Evolutionary conservation across 208 protist species (phyloP), one percentile per base, ranked within the genome.

Genomic region (Wallacemonas sp.): DNA sequence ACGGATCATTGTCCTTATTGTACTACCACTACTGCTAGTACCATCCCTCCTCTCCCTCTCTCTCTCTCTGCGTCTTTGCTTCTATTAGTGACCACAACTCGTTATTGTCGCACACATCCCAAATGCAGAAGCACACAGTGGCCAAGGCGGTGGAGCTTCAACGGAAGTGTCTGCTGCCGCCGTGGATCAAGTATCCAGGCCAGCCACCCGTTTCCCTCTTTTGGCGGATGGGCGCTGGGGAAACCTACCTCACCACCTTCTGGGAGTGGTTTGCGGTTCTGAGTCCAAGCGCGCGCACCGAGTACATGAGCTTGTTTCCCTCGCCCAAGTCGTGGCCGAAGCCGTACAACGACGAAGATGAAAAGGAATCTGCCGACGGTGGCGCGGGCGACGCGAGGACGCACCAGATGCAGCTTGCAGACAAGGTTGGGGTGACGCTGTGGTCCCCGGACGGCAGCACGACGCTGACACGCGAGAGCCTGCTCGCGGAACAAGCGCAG

Each of bases 141-240:
- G n/a, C n/a, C n/a, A n/a, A n/a, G n/a, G n/a, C n/a, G n/a, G n/a
- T n/a, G n/a, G 52, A 58, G 26, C 52, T 58, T 16, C 52, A 17
- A 21, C 3, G 5, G 21, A 58, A 41, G 23, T 58, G 52, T 21
- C 30, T 58, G 32, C 29, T 38, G 6, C 52, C 52, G 14, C 52
- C 52, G 30, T 58, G 52, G 52, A 34, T 58, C 32, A 33, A 39
- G 32, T 58, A 41, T 17, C 52, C 52, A 8, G 26, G 52, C 8
- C 52, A 58, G 52, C 52, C 52, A n/a, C 52, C 52, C 9, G 4
- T 30, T 9, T 58, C 52, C n/a, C 6, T 58, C 8, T 58, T 33
- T 8, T 58, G 52, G 52, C 52, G 52, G 6, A 58, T 58, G 52
- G 52, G 52, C 14, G 14, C 12, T 21, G 52, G 52, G 6, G 52